Evolutionary conservation across 768 basidiomycete genomes (phyloP).

Genomic region (Neoboletus subvelutipes): DNA sequence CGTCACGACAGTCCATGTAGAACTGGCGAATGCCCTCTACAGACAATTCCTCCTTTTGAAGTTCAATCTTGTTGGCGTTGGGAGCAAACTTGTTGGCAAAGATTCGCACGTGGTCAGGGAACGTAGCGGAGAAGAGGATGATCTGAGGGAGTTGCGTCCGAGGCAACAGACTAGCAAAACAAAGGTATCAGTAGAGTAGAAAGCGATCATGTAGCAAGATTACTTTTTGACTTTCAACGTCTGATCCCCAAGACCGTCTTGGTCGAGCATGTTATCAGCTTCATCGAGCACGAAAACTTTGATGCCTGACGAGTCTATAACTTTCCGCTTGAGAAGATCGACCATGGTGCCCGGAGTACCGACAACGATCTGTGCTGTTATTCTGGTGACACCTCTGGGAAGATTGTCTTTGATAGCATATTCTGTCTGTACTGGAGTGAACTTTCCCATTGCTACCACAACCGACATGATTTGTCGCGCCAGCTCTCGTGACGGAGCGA

Average conservation of each 20-base stretch:
- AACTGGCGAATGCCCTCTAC: slow-evolving; percentile 96
- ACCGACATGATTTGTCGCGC: slow-evolving; percentile 98
- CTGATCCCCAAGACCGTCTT: slow-evolving; percentile 92
- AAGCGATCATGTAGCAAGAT: slow-evolving; percentile 20
- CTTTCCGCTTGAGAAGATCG: slow-evolving; percentile 75
- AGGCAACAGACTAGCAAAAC: slow-evolving; percentile 51
- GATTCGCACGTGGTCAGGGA: slow-evolving; percentile 88
- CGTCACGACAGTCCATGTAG: slow-evolving; percentile 93
- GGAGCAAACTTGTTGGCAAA: slow-evolving; percentile 95
- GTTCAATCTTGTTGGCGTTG: slow-evolving; percentile 91
- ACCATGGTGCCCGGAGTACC: slow-evolving; percentile 96
- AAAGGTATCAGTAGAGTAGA: slow-evolving; percentile 14
- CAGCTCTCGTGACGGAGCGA: slow-evolving; percentile 96
- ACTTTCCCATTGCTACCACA: slow-evolving; percentile 91
- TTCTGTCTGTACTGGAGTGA: slow-evolving; percentile 88
- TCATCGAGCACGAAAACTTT: slow-evolving; percentile 97
- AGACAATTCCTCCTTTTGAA: slow-evolving; percentile 90
- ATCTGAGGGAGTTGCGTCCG: slow-evolving; percentile 66
- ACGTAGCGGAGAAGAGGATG: slow-evolving; percentile 97
- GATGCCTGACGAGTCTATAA: slow-evolving; percentile 77
- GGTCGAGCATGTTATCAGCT: slow-evolving; percentile 98
- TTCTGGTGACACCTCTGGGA: slow-evolving; percentile 57
- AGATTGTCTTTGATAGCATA: slow-evolving; percentile 93
- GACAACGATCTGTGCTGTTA: slow-evolving; percentile 89
- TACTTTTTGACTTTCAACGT: slow-evolving; percentile 93